Conservation (phyloP, 2,329 filamentous ascomycete species). For the Pseudogymnoascus sp. region DNA sequence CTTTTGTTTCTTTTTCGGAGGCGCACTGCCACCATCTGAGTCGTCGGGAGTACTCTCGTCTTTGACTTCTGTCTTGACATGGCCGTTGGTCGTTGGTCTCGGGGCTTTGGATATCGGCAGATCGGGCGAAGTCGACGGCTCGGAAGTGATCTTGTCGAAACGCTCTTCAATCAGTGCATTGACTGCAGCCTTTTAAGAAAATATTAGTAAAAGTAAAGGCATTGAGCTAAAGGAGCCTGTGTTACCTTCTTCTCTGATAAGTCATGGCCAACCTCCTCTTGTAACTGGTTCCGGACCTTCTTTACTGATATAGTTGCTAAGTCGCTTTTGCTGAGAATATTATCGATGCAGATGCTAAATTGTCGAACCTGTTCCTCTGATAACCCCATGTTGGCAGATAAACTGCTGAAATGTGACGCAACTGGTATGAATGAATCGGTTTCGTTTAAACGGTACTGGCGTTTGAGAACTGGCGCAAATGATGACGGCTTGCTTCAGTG, state of each 20-base stretch:
- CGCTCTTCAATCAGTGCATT: slow-evolving; percentile 46
- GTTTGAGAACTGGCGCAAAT: neutral
- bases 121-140: neutral
- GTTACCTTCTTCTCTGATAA: slow-evolving; percentile 32
- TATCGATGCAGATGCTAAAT: slow-evolving; percentile 33
- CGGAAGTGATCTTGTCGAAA: slow-evolving; percentile 41
- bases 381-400: slow-evolving; percentile 8
- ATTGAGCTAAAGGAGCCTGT: neutral
- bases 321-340: slow-evolving; percentile 30
- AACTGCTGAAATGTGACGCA: neutral
- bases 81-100: slow-evolving; percentile 19
- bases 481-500: neutral
- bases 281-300: slow-evolving; percentile 30
- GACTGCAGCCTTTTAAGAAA: slow-evolving; percentile 36
- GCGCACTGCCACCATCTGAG: slow-evolving; percentile 27
- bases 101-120: slow-evolving; percentile 11
- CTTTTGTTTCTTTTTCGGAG: slow-evolving; percentile 57
- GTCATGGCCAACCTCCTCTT: slow-evolving; percentile 28
- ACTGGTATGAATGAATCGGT: neutral
- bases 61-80: slow-evolving; percentile 20
- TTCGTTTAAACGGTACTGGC: neutral
- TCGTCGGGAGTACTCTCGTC: slow-evolving; percentile 17
- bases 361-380: slow-evolving; percentile 25
- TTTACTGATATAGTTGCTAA: slow-evolving; percentile 32
- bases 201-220: slow-evolving; percentile 1